Conservation (phyloP, 805 yeast genomes). For the Wickerhamiella azymoides region DNA sequence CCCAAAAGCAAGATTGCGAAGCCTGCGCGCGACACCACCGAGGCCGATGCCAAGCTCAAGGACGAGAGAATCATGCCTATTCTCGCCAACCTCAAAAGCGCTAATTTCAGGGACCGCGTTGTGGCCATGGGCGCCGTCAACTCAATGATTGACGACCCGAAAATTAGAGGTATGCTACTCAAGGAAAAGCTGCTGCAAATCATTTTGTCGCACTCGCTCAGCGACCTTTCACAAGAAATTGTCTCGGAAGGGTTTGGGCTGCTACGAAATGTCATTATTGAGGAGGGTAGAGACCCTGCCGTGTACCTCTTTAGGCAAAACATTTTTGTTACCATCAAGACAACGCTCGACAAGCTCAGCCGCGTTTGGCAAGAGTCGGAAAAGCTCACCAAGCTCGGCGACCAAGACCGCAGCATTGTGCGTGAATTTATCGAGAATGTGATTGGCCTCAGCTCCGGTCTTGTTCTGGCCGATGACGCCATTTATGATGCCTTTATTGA, state of each 20-base stretch:
- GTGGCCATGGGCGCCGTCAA: slow-evolving; percentile 66
- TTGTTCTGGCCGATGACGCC: slow-evolving; percentile 52
- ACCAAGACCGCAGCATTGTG: slow-evolving; percentile 20
- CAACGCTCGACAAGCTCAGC: slow-evolving; percentile 33
- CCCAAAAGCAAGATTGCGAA: not conserved
- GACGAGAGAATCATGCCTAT: slow-evolving; percentile 54
- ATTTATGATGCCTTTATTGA: slow-evolving; percentile 33
- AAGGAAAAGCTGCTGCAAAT: slow-evolving; percentile 58
- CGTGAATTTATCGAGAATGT: slow-evolving; percentile 63
- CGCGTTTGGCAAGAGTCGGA: slow-evolving; percentile 25
- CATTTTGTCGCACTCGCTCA: slow-evolving; percentile 48
- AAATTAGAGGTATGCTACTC: slow-evolving; percentile 46
- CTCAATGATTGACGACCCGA: slow-evolving; percentile 54
- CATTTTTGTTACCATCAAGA: slow-evolving; percentile 50
- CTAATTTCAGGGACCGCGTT: slow-evolving; percentile 56
- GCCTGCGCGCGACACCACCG: slow-evolving; percentile 14
- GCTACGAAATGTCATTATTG: slow-evolving; percentile 63
- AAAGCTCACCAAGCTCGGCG: slow-evolving; percentile 18
- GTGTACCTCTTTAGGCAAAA: slow-evolving; percentile 63
- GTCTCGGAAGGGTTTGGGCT: slow-evolving; percentile 72
- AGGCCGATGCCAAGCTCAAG: slow-evolving; percentile 35
- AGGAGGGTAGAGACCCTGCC: slow-evolving; percentile 77
- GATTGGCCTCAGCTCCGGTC: slow-evolving; percentile 49
- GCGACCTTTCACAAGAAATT: slow-evolving; percentile 58
- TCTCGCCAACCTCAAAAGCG: slow-evolving; percentile 46